These are phyloP conservation scores for Shiraia sp. DNA, from an alignment of 2,329 filamentous ascomycete species.

Conservation along the genomic window DNA sequence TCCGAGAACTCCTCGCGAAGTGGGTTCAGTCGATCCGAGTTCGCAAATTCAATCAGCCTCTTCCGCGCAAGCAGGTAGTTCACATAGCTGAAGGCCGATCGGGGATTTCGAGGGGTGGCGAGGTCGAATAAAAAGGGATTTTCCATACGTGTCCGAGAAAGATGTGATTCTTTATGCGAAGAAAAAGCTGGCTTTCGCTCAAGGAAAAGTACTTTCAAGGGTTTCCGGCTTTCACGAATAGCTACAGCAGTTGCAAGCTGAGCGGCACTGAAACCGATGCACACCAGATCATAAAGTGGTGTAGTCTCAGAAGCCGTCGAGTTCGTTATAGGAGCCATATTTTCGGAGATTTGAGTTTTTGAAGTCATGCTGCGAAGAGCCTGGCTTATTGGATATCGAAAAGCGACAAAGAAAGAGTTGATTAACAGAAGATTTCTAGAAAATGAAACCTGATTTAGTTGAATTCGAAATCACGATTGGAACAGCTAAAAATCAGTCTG, in stretches of 20 bases:
- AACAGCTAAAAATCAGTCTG: conserved; percentile 5
- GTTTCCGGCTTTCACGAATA: conserved; percentile 33
- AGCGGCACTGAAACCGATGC: conserved; percentile 42
- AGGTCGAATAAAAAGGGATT: conserved; percentile 42
- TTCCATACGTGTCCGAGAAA: conserved; percentile 41
- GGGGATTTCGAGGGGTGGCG: conserved; percentile 41
- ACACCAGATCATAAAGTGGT: conserved; percentile 37
- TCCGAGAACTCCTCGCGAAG: conserved; percentile 45
- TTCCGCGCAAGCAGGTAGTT: conserved; percentile 39
- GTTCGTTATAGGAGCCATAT: conserved; percentile 12
- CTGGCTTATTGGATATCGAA: neutral
- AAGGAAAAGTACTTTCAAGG: conserved; percentile 34
- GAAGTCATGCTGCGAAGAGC: conserved; percentile 24
- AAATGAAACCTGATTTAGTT: neutral
- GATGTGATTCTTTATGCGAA: conserved; percentile 33
- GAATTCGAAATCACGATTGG: neutral
- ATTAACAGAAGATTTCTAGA: neutral
- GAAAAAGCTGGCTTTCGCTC: conserved; percentile 39
- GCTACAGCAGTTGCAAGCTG: conserved; percentile 43
- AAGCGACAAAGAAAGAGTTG: no score
- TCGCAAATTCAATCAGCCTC: conserved; percentile 41
- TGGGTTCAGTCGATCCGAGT: conserved; percentile 43
- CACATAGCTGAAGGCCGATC: conserved; percentile 39
- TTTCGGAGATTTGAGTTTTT: conserved; percentile 15
- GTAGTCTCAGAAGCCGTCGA: conserved; percentile 16